These are phyloP conservation scores for Boletus rubropictus DNA, from an alignment of 768 basidiomycete genomes.

Conservation along the genomic window DNA sequence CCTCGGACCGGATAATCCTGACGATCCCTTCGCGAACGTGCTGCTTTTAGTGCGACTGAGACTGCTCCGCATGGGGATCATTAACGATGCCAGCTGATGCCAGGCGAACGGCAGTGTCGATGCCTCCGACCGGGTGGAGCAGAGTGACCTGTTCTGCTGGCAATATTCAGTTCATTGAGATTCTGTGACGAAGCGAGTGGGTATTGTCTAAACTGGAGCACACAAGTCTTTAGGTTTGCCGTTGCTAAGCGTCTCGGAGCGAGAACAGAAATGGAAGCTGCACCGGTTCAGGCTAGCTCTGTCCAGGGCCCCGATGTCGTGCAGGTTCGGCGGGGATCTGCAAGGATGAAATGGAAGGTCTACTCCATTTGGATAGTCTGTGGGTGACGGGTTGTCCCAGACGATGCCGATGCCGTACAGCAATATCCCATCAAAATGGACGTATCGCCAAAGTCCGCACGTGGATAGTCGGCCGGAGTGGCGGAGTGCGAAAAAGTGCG, in stretches of 20 bases:
- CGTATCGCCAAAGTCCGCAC: constrained; percentile 14
- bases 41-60: constrained; percentile 16
- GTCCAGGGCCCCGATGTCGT: constrained; percentile 12
- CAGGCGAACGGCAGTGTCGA: constrained; percentile 11
- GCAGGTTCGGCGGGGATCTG: constrained; percentile 25
- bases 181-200: constrained; percentile 22
- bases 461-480: background rate
- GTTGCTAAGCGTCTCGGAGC: constrained; percentile 25
- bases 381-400: constrained; percentile 6
- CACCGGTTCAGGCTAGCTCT: constrained; percentile 15
- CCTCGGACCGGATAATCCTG: constrained; percentile 28
- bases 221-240: constrained; percentile 9
- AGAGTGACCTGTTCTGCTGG: constrained; percentile 18
- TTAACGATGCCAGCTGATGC: constrained; percentile 22
- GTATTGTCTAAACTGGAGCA: constrained; percentile 7
- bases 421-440: constrained; percentile 10
- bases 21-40: constrained; percentile 30
- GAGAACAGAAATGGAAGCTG: constrained; percentile 25
- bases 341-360: background rate
- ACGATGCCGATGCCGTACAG: constrained; percentile 1
- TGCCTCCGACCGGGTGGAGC: constrained; percentile 18
- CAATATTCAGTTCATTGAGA: constrained; percentile 21
- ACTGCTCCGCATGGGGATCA: constrained; percentile 20
- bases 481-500: constrained; percentile 9
- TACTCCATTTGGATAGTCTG: constrained; percentile 9